Base-by-base conservation (phyloP, 2,329 filamentous ascomycete species). In the Pezicula radicicola region DNA sequence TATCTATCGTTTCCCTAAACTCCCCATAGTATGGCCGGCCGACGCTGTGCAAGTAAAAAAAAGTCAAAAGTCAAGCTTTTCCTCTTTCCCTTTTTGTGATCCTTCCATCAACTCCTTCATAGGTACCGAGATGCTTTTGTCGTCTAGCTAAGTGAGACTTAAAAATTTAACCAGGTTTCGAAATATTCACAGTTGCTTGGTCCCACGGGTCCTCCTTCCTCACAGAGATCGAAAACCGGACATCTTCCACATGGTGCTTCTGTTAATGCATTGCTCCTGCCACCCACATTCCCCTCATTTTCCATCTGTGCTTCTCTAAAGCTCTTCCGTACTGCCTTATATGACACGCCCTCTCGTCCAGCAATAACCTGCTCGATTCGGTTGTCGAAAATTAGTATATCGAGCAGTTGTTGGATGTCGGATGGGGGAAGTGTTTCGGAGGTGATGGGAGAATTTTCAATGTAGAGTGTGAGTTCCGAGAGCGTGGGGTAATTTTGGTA, bases 101-200 rank as follows among this genome's bases (percentile, higher is more conserved):
- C 43, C 35, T 44, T 37, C 27, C 39, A 41, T 27, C 33, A 44
- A 15, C 28, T 51, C 30, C 21, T 27, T 25, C 25, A 25, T 25
- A 19, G 19, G 19, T 19, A 28, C 27, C n/a, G 39, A 3, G 18
- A 42, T 42, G 15, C 16, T 50, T 42, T 36, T 56, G n/a, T 43
- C 13, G 5, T 36, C 46, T 25, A 46, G 30, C 46, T 25, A 46
- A 25, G n/a, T 68, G 61, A 69, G 46, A 25, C 10, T 13, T 52
- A 59, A 18, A 73, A 63, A 1, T 74, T 79, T 43, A 97, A 71
- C 94, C 94, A 99, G 48, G 85, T 81, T 57, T 88, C 81, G 65
- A 96, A 97, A 67, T 99, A 99, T 49, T 91, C 87, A 70, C 94
- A 99, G 47, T 88, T 96, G 58, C 84, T 87, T 0, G 93, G 90